Conservation (phyloP, 2,329 filamentous ascomycete genomes). For the Dactylellina leptospora region DNA sequence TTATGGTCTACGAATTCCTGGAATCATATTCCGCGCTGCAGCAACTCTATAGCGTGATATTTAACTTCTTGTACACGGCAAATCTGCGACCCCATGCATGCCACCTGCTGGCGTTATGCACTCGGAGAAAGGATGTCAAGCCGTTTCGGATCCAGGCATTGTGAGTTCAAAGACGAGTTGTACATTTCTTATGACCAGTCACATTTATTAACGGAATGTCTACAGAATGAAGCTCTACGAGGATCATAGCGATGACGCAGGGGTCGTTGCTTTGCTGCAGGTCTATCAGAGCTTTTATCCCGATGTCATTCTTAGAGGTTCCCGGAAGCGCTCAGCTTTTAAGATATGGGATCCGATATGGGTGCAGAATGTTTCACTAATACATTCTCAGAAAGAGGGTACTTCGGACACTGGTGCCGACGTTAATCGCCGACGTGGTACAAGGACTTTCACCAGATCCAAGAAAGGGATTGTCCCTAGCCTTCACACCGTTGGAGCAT, state of each 20-base stretch:
- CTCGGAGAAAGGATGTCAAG: constrained; percentile 81
- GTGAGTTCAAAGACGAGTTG: constrained; percentile 64
- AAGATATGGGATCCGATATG: constrained; percentile 43
- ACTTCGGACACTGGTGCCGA: constrained; percentile 7
- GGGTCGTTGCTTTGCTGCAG: constrained; percentile 76
- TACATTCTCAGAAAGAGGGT: constrained; percentile 29
- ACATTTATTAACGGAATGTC: constrained; percentile 64
- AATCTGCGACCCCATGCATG: constrained; percentile 74
- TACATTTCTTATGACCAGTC: too few relatives aligned
- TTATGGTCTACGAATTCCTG: constrained; percentile 77
- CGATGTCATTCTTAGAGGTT: constrained; percentile 77
- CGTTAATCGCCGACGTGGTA: constrained; percentile 21
- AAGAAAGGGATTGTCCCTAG: constrained; percentile 69
- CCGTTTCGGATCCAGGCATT: constrained; percentile 83
- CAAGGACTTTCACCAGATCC: constrained; percentile 61
- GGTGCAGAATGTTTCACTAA: constrained; percentile 30
- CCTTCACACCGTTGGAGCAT: constrained; percentile 73
- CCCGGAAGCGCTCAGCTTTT: constrained; percentile 37
- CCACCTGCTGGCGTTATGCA: constrained; percentile 80
- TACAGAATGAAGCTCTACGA: constrained; percentile 63
- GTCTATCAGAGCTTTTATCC: constrained; percentile 93
- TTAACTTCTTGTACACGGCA: constrained; percentile 82
- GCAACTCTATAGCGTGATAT: constrained; percentile 77
- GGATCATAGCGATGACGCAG: constrained; percentile 74
- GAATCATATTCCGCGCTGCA: constrained; percentile 72